Percentiles rank a stretch among this genome's conserved stretches.
phyloP scores from a whole-genome alignment of 208 protist species.

The Porcisia hertigi region DNA sequence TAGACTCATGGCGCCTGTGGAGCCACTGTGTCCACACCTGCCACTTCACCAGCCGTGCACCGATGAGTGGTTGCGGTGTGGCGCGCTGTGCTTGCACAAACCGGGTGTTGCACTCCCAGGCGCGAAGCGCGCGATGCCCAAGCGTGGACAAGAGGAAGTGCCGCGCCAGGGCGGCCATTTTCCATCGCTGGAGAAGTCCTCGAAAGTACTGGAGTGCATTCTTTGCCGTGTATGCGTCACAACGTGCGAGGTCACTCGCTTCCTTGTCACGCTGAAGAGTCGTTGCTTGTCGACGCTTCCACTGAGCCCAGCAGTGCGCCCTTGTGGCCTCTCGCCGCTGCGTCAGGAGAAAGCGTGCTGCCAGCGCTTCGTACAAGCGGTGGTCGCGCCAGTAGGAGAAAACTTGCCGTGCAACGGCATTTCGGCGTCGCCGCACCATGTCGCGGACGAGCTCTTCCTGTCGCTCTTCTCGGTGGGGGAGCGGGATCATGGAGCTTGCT shows the following conservation, averaged over 20 bases:
- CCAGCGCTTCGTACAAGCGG: conserved; percentile 38
- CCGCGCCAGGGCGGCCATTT: conserved; percentile 9
- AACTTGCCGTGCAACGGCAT: neutral
- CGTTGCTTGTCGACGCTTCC: conserved; percentile 18
- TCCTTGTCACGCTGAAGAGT: conserved; percentile 9
- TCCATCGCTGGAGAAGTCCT: conserved; percentile 22
- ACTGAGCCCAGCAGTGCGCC: conserved; percentile 28
- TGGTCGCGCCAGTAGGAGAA: conserved; percentile 44
- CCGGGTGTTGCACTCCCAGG: conserved; percentile 7
- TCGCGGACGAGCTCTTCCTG: neutral
- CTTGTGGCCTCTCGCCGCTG: conserved; percentile 2
- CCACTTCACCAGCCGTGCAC: conserved; percentile 5
- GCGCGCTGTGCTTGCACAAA: conserved; percentile 13
- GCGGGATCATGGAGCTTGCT: neutral
- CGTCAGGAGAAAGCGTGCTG: conserved; percentile 17
- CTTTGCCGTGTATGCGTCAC: conserved; percentile 30
- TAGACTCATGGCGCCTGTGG: neutral
- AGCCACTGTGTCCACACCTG: conserved; percentile 23
- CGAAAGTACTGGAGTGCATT: conserved; percentile 24
- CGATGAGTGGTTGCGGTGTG: conserved; percentile 7
- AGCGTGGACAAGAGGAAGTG: conserved; percentile 17
- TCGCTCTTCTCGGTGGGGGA: neutral
- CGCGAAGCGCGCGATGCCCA: conserved; percentile 15
- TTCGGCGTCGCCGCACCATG: neutral
- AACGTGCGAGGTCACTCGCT: conserved; percentile 21